Percentiles rank a stretch among this genome's conserved stretches.
Evolutionary conservation across 164 flowering plant species (phyloP).

Genomic region (Nelumbo lutea): DNA sequence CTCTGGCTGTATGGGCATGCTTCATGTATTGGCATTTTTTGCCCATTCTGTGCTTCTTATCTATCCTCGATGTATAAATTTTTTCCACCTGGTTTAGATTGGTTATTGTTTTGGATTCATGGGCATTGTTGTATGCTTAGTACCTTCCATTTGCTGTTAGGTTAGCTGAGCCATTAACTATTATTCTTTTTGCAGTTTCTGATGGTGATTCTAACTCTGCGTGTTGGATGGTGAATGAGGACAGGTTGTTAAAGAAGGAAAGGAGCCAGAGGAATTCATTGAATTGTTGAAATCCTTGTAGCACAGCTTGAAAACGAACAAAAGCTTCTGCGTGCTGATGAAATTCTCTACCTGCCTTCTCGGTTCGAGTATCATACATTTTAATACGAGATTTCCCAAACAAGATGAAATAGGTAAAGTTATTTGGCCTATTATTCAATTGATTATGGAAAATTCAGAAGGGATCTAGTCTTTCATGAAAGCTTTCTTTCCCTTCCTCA

Average conservation of each 20-base stretch:
- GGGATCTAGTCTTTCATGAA: neutral
- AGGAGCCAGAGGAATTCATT: slow-evolving; percentile 24
- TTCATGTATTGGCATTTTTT: neutral
- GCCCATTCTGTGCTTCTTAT: neutral
- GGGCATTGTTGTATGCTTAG: neutral
- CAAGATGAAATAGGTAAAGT: slow-evolving; percentile 21
- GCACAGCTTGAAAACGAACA: slow-evolving; percentile 3
- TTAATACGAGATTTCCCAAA: slow-evolving; percentile 11
- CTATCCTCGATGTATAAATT: neutral
- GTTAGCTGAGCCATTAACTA: neutral
- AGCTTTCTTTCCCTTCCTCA: neutral
- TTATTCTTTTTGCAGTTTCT: slow-evolving; percentile 1
- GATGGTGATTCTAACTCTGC: neutral
- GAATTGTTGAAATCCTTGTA: slow-evolving; percentile 20
- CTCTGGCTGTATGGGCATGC: no score
- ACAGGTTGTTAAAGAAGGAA: slow-evolving; percentile 29
- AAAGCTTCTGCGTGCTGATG: slow-evolving; percentile 2
- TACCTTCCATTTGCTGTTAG: neutral
- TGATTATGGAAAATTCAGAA: neutral
- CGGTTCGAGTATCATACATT: neutral
- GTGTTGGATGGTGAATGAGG: neutral
- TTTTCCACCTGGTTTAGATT: neutral
- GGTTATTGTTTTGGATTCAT: neutral
- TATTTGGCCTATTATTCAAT: neutral
- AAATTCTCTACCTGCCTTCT: slow-evolving; percentile 1